Evolutionary conservation across 2,329 filamentous ascomycete species (phyloP).

Genomic region (Rutstroemia sp.): DNA sequence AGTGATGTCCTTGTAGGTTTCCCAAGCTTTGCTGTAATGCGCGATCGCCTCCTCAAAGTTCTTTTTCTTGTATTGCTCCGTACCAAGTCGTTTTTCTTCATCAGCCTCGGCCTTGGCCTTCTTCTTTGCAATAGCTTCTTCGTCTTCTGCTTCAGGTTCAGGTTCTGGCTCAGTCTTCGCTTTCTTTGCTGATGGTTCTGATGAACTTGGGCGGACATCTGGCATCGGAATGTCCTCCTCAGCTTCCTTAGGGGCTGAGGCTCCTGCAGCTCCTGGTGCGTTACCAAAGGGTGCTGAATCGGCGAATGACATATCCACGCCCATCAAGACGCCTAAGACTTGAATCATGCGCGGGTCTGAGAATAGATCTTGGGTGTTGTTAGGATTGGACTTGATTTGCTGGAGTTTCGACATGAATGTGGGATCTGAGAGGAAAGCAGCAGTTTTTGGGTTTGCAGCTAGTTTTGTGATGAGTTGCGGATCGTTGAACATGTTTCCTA

Average conservation of each 20-base stretch:
- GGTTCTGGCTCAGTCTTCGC: conserved; percentile 45
- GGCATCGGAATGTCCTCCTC: conserved; percentile 75
- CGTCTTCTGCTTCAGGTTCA: conserved; percentile 64
- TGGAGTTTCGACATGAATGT: conserved; percentile 88
- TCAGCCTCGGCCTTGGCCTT: conserved; percentile 91
- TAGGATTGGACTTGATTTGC: conserved; percentile 72
- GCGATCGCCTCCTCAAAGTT: conserved; percentile 91
- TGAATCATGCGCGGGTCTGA: conserved; percentile 87
- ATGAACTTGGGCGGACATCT: conserved; percentile 47
- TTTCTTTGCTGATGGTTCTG: conserved; percentile 42
- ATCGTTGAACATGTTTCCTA: conserved; percentile 93
- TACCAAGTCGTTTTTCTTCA: conserved; percentile 88
- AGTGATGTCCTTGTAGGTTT: conserved; percentile 88
- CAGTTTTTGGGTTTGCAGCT: conserved; percentile 89
- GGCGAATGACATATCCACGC: conserved; percentile 65
- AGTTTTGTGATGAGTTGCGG: conserved; percentile 86
- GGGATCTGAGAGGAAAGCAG: conserved; percentile 68
- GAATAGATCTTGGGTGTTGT: conserved; percentile 71
- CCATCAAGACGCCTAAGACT: conserved; percentile 88
- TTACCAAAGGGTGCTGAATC: conserved; percentile 1
- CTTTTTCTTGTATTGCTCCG: conserved; percentile 96
- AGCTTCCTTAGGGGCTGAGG: conserved; percentile 33
- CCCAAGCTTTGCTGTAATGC: conserved; percentile 95
- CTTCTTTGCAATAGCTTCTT: conserved; percentile 76
- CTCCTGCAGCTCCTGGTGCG: conserved; percentile 7